Evolutionary conservation across 2,329 filamentous ascomycete species (phyloP), one percentile per base, ranked within the genome.

Genomic region (Sclerotinia trifoliorum): DNA sequence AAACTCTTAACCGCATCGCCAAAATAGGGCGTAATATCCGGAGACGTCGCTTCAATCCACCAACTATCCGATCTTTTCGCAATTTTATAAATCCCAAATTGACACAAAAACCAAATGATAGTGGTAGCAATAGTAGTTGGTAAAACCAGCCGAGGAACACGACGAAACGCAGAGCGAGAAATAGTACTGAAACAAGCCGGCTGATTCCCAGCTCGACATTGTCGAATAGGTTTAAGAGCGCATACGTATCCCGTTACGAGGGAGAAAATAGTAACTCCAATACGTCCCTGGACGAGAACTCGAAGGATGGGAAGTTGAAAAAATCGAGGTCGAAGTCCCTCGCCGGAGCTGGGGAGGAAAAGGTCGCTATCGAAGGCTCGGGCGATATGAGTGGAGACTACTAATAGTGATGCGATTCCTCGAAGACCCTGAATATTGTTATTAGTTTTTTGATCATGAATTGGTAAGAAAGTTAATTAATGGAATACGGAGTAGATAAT

Each of bases 201-300:
- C 67, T 82, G 81, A 72, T 85, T 82, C 64, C 85, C 86, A 44
- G 83, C 79, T 65, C 84, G 82, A 73, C 80, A 83, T 64, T 85
- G 82, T 66, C 82, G 81, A 69, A 89, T 82, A 21, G 86, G 85
- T 73, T 88, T 88, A 65, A 88, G 80, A 4, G 85, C 83, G 78
- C 87, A 88, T 64, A 88, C 86, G 73, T 88, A 89, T 68, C 86
- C 86, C 29, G 87, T 86, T 51, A 89, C 85, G 58, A 90, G 81
- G 74, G 88, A 84, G 78, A 90, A 90, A 71, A 90, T 86, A 19
- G 86, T 84, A 2, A 90, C 88, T 77, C 88, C 88, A 57, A 87
- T 85, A 21, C 88, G 83, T 29, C 88, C 86, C 74, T 87, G 86
- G 62, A 84, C 80, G 51, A 85, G 79, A 60, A 89, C 82, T 67